Evolutionary conservation across 1,139 yeast species (phyloP).

Genomic region (Debaryomycetaceae sp.): DNA sequence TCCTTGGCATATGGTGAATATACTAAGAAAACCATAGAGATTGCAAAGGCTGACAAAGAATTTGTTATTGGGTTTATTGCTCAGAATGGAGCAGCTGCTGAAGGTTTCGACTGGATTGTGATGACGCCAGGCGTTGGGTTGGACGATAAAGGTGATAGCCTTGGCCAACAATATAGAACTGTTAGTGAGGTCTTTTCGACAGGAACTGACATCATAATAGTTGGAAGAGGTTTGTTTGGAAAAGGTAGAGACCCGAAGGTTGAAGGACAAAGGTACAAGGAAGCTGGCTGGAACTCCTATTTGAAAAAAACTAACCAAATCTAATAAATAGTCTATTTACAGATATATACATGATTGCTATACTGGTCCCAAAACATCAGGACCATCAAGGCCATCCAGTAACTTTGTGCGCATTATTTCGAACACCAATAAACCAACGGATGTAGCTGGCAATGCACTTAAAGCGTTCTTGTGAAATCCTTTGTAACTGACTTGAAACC

Average conservation of each 20-base stretch:
- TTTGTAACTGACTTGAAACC: slow-evolving; percentile 68
- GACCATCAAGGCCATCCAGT: slow-evolving; percentile 28
- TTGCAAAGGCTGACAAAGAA: slow-evolving; percentile 81
- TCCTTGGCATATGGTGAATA: slow-evolving; percentile 91
- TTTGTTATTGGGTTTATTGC: slow-evolving; percentile 98
- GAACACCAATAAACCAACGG: slow-evolving; percentile 78
- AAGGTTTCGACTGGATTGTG: slow-evolving; percentile 89
- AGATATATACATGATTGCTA: slow-evolving; percentile 4
- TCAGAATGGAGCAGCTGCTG: slow-evolving; percentile 75
- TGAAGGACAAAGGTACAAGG: slow-evolving; percentile 85
- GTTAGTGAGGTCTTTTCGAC: slow-evolving; percentile 77
- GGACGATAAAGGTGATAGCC: slow-evolving; percentile 93
- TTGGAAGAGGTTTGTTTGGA: slow-evolving; percentile 96
- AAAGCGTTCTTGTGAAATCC: slow-evolving; percentile 74
- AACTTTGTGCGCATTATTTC: slow-evolving; percentile 69
- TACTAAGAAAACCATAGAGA: slow-evolving; percentile 80
- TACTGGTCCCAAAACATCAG: slow-evolving; percentile 7
- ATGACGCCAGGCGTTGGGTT: slow-evolving; percentile 99
- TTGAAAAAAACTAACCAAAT: slow-evolving; percentile 32
- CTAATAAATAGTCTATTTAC: slow-evolving; percentile 2
- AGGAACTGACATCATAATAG: slow-evolving; percentile 93
- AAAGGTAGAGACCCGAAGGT: slow-evolving; percentile 87
- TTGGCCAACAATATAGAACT: slow-evolving; percentile 96
- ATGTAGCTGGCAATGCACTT: slow-evolving; percentile 81
- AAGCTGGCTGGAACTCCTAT: slow-evolving; percentile 95